Conservation (phyloP, 176 grass and related monocot genomes). For the Elymus sibiricus region DNA sequence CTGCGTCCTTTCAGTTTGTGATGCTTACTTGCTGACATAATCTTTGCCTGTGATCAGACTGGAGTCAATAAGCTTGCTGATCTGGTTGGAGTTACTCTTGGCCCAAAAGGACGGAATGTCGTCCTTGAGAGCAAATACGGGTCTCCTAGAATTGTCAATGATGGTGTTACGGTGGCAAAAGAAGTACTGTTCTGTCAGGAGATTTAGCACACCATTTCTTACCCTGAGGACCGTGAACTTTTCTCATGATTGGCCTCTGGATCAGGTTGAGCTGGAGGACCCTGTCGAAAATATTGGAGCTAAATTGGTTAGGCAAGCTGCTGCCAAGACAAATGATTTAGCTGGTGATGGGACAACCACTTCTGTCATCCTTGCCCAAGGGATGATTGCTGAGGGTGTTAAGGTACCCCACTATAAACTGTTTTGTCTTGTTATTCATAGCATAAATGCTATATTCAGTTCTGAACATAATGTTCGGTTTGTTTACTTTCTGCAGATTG, state of each 20-base stretch:
- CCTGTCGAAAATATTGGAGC: conserved; percentile 94
- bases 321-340: conserved; percentile 67
- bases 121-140: conserved; percentile 76
- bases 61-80: conserved; percentile 80
- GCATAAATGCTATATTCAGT: not conserved
- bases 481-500: conserved; percentile 21
- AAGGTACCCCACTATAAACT: conserved; percentile 35
- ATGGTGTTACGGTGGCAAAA: conserved; percentile 49
- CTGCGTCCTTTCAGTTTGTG: too few relatives aligned
- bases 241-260: conserved; percentile 1
- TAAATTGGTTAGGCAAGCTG: conserved; percentile 80
- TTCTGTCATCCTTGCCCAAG: conserved; percentile 59
- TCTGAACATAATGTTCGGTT: not conserved
- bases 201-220: too few relatives aligned
- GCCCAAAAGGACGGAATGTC: conserved; percentile 61
- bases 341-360: conserved; percentile 67
- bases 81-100: conserved; percentile 71
- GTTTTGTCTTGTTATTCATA: not conserved
- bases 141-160: conserved; percentile 63
- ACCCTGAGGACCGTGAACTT: not conserved
- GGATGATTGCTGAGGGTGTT: conserved; percentile 59
- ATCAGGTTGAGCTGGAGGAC: conserved; percentile 80
- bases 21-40: too few relatives aligned
- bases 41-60: conserved; percentile 1
- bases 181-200: not conserved